Base-by-base conservation (phyloP, 75 land plant species). In the Cupressus sempervirens region DNA sequence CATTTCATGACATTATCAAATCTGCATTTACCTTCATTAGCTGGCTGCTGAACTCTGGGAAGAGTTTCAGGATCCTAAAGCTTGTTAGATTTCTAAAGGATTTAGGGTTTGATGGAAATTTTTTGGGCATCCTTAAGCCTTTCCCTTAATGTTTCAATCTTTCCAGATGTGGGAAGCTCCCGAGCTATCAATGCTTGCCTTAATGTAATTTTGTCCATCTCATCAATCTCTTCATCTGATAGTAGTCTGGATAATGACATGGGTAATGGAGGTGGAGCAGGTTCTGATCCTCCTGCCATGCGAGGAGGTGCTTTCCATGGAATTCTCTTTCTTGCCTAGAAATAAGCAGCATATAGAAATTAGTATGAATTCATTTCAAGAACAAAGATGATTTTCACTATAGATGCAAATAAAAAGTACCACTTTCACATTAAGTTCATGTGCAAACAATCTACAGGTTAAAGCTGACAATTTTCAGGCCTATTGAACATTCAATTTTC, bases 251-350 rank as follows among this genome's bases (percentile, higher is more conserved):
- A 85, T 20, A 89, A 81, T 38, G 91, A 91, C 77, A 72, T 85
- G 68, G 92, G 92, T 38, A 91, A 84, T 45, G 92, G 92, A 45
- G 92, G 92, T 29, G 91, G 92, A 18, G 91, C 89, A 46, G 91
- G 92, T 80, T 91, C 92, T 65, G 88, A 87, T 50, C 91, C 91
- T 14, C 92, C 92, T 15, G 86, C 84, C 80, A 91, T 91, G 11
- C 92, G 79, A 35, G 92, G 92, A 41, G 91, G 82, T 38, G 77
- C 87, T 87, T 89, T 91, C 92, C 91, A 91, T 36, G 92, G 92
- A 58, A 87, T 89, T 50, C 85, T 85, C 41, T 87, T 87, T 67
- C 92, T 87, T 48, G 89, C 92, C 92, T 91, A 29, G 32, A 13
- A 48, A 52, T 30, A 29, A 81, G 80, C 52, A 81, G 46, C 46